A percentile compares a stretch with the other conserved stretches of the same genome.
Evolutionary conservation across 2,329 filamentous ascomycete species (phyloP).

Genomic region (Curvularia sp.): DNA sequence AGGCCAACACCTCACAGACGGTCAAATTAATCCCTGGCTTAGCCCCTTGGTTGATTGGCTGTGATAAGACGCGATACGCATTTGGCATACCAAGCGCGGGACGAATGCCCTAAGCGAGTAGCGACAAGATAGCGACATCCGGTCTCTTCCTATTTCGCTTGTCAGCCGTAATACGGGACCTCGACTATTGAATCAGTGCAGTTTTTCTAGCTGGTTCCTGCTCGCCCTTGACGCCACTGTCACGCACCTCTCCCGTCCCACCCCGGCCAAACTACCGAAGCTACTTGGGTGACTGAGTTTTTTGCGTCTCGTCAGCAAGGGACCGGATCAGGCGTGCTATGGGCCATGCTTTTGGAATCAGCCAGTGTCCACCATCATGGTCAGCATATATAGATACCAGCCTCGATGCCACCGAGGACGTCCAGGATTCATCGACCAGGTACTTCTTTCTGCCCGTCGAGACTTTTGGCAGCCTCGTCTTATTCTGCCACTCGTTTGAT

Average conservation of each 20-base stretch:
- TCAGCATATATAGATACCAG: conserved; percentile 10
- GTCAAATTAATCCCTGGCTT: conserved; percentile 7
- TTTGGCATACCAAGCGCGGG: conserved; percentile 17
- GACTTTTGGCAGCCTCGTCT: background rate
- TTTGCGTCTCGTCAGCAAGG: background rate
- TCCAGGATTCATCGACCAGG: conserved; percentile 7
- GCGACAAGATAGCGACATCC: conserved; percentile 13
- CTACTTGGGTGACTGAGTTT: background rate
- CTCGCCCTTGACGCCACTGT: conserved; percentile 1
- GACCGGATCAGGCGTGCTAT: conserved; percentile 5
- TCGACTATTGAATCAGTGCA: conserved; percentile 16
- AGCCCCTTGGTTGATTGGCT: conserved; percentile 6
- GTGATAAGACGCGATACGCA: conserved; percentile 15
- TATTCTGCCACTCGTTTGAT: conserved; percentile 5
- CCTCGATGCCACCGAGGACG: background rate
- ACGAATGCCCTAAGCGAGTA: conserved; percentile 18
- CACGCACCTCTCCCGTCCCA: background rate
- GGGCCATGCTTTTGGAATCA: background rate
- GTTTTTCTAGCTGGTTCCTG: conserved; percentile 10
- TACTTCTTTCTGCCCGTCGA: conserved; percentile 5
- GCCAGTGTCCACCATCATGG: background rate
- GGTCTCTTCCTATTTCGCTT: conserved; percentile 9
- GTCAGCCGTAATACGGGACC: conserved; percentile 12
- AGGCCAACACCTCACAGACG: background rate
- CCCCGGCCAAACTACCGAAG: conserved; percentile 2